Conservation (phyloP, 1,284 basidiomycete genomes). For the Irpex sp. region DNA sequence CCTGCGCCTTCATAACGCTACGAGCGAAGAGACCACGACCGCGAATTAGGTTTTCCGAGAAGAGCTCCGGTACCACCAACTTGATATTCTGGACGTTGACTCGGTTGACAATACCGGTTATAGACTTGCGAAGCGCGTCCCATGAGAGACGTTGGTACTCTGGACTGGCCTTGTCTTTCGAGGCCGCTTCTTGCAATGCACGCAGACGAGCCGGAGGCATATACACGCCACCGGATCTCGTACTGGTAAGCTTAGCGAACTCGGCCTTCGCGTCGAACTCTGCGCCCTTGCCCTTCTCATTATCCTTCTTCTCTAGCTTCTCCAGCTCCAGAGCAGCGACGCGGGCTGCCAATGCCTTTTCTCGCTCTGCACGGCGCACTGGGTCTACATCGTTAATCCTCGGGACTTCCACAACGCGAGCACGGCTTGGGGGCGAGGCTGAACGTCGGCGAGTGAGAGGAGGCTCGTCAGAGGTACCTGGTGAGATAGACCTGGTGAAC, state of each 20-base stretch:
- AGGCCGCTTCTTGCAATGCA: conserved; percentile 87
- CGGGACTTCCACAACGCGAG: conserved; percentile 42
- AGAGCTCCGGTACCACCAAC: conserved; percentile 91
- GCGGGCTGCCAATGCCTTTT: conserved; percentile 71
- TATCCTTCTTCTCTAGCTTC: conserved; percentile 46
- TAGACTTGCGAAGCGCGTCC: conserved; percentile 97
- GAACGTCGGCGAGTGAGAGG: conserved; percentile 64
- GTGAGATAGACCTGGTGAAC: conserved; percentile 49
- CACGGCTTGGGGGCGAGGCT: conserved; percentile 45
- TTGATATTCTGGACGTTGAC: conserved; percentile 97
- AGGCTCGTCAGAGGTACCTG: conserved; percentile 45
- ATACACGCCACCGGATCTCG: conserved; percentile 92
- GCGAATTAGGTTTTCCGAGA: conserved; percentile 88
- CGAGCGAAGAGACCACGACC: conserved; percentile 88
- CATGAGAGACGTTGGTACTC: conserved; percentile 96
- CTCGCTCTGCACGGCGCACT: conserved; percentile 69
- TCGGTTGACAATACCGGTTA: conserved; percentile 99
- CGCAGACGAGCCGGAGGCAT: conserved; percentile 92
- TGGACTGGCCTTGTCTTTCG: conserved; percentile 81
- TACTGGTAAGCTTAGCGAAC: conserved; percentile 76
- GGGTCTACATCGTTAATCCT: conserved; percentile 77
- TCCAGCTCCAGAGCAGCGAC: conserved; percentile 74
- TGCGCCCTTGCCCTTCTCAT: conserved; percentile 41
- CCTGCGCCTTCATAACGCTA: conserved; percentile 97
- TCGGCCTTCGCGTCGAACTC: conserved; percentile 70